Conservation (phyloP, 1,139 yeast species). For the Hemisphaericaspora xylanilytica region DNA sequence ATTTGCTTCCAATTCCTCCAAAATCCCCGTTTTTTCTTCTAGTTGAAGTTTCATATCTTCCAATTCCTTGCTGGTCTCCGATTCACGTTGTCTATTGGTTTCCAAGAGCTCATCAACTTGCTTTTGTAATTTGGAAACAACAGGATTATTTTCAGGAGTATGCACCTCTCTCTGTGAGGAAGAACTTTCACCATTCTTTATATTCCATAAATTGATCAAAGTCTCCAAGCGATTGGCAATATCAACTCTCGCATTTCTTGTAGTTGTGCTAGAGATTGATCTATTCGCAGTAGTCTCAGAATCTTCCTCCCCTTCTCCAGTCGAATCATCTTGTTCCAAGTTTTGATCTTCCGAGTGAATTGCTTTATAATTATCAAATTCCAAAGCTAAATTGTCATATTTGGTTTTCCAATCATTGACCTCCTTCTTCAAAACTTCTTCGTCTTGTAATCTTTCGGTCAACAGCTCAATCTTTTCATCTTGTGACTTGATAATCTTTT, state of each 20-base stretch:
- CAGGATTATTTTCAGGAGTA: conserved; percentile 21
- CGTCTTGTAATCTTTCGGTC: conserved; percentile 42
- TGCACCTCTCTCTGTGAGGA: conserved; percentile 9
- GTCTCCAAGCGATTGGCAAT: conserved; percentile 40
- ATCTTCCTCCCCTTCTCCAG: conserved; percentile 12
- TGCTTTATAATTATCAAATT: conserved; percentile 41
- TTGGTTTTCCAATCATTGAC: conserved; percentile 47
- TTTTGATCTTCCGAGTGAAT: conserved; percentile 36
- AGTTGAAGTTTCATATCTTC: conserved; percentile 37
- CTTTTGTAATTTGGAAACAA: conserved; percentile 41
- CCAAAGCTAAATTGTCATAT: conserved; percentile 44
- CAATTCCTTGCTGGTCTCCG: conserved; percentile 31
- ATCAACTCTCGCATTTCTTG: conserved; percentile 28
- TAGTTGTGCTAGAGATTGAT: conserved; percentile 28
- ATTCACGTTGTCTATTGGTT: conserved; percentile 39
- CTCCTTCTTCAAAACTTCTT: conserved; percentile 46
- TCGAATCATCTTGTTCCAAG: conserved; percentile 26
- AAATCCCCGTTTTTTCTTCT: conserved; percentile 26
- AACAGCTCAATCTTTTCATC: conserved; percentile 44
- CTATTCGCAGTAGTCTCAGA: conserved; percentile 16
- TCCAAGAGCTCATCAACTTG: conserved; percentile 48
- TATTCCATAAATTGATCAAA: conserved; percentile 39
- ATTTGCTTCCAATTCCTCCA: conserved; percentile 49
- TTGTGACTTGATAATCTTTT: conserved; percentile 54
- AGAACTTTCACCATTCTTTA: conserved; percentile 11